Base-by-base conservation (phyloP, 148 eudicot species). In the Heliamphora exappendiculata region DNA sequence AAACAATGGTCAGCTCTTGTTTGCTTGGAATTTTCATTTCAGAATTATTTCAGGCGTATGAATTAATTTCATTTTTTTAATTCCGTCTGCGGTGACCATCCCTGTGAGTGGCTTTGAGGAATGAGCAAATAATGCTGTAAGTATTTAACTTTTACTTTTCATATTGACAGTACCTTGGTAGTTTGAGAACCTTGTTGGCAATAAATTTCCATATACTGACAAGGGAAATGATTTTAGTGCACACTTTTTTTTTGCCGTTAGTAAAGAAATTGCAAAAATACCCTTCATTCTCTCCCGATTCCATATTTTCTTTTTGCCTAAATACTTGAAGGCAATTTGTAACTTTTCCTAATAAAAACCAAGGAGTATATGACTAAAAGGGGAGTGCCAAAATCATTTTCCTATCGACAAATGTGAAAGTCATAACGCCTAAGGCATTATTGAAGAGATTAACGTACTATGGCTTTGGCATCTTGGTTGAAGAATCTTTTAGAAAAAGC, bases 41-140 rank as follows among this genome's bases (percentile, higher is more conserved):
- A 60, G 7, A 29, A 29, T 60, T 29, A 19, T 16, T 60, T 14
- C 20, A 19, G 12, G 47, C 66, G 7, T 60, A 60, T 1, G 66
- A 60, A 37, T 60, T 31, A 13, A 16, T 60, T 28, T 29, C 37
- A 34, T 1, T 60, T 60, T 60, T 60, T 29, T 29, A 34, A 60
- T 28, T 26, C 34, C 8, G 20, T 60, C 31, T 60, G 36, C 9
- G 17, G 17, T 20, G 3, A 20, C 37, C 36, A 60, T 2, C 20
- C 20, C 66, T 60, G n/a, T 31, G 66, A 29, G 20, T 11, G 36
- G 26, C 34, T 3, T 26, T 5, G 66, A 31, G 20, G 37, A 60
- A 60, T 60, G 66, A 60, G 39, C 31, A 60, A n/a, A 60, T n/a
- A 20, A 60, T 60, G 37, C 31, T 60, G 66, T 60, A 60, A 31